Percentiles rank a stretch among this genome's conserved stretches.
Evolutionary conservation across 2,329 filamentous ascomycete genomes (phyloP).

Genomic region (Cytospora piceicola): DNA sequence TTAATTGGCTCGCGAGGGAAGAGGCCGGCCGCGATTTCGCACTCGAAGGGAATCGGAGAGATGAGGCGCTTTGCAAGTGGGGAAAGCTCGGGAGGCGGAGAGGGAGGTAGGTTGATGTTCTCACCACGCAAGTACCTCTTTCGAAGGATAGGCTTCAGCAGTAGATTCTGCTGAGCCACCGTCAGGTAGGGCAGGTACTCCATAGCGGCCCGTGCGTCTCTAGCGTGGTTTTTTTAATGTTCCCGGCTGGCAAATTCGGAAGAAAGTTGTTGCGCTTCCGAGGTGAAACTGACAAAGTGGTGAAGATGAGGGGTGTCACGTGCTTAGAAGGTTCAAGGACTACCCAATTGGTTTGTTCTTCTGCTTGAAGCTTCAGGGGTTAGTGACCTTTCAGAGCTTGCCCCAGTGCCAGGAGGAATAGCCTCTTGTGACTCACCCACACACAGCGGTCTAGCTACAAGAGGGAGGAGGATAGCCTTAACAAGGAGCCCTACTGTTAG

Average conservation of each 20-base stretch:
- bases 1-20: neutral
- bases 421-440: neutral
- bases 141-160: slow-evolving; percentile 11
- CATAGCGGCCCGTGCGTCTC: neutral
- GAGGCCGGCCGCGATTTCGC: slow-evolving; percentile 1
- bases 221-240: neutral
- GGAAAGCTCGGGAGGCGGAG: neutral
- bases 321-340: neutral
- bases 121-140: slow-evolving; percentile 2
- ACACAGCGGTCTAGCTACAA: neutral
- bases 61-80: neutral
- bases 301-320: slow-evolving; percentile 1
- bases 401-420: neutral
- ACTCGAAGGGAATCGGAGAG: slow-evolving; percentile 3
- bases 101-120: slow-evolving; percentile 2
- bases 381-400: neutral
- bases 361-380: neutral
- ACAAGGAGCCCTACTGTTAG: too few relatives aligned
- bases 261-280: neutral
- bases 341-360: neutral
- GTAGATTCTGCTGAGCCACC: neutral
- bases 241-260: neutral
- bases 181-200: slow-evolving; percentile 5
- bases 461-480: neutral
- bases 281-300: neutral